Conservation (phyloP, 2,329 filamentous ascomycete genomes). For the Botrytis elliptica region DNA sequence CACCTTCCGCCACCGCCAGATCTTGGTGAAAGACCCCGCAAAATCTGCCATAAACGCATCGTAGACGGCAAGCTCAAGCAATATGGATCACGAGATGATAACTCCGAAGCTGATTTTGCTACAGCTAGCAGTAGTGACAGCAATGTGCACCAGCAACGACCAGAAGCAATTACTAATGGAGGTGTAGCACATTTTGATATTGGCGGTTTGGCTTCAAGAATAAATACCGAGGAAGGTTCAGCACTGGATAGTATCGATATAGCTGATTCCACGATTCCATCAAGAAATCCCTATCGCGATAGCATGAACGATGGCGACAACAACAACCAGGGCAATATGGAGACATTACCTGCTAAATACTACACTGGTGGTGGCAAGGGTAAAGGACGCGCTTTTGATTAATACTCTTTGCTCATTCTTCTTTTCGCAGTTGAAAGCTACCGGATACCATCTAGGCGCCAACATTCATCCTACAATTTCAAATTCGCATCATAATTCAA, state of each 20-base stretch:
- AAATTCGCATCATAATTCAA: not conserved
- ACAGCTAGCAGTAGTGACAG: not conserved
- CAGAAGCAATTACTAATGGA: not conserved
- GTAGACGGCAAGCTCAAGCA: not conserved
- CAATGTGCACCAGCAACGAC: too few species aligned
- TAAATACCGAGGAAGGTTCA: not conserved
- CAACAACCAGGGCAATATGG: not conserved
- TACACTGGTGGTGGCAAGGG: not conserved
- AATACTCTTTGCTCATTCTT: not conserved
- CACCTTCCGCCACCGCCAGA: too few species aligned
- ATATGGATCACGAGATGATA: not conserved
- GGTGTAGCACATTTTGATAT: too few species aligned
- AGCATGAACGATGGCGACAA: not conserved
- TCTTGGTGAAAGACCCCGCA: not conserved
- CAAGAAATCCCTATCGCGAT: not conserved
- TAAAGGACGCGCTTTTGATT: not conserved
- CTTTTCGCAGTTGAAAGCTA: too few species aligned
- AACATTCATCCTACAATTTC: not conserved
- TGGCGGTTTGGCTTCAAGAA: not conserved
- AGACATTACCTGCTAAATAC: not conserved
- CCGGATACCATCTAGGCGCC: not conserved
- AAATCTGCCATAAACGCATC: not conserved
- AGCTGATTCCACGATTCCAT: not conserved
- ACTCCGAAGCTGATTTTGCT: not conserved
- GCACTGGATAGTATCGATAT: not conserved